These are phyloP conservation scores for Nicotiana knightiana DNA, from an alignment of 257 asterid genomes.

Conservation along the genomic window DNA sequence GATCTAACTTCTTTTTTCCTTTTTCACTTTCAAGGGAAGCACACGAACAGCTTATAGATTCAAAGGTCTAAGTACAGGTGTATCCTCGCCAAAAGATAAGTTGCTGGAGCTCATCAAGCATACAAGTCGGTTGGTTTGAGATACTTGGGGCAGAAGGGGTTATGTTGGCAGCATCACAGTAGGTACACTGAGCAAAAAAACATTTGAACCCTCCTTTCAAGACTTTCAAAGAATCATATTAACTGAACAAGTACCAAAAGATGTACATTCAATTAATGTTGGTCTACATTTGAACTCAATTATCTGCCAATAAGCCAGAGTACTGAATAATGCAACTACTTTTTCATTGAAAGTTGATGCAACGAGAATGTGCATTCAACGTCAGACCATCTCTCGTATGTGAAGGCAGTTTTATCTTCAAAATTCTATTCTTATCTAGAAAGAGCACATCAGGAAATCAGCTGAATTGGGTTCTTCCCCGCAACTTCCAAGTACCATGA, in stretches of 20 bases:
- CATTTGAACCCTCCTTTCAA: not conserved
- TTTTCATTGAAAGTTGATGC: constrained; percentile 16
- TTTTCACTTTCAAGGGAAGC: not conserved
- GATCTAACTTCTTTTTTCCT: not conserved
- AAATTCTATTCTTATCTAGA: not conserved
- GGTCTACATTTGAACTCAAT: no score
- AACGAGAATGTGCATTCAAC: constrained; percentile 34
- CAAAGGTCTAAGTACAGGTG: no score
- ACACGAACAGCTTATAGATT: not conserved
- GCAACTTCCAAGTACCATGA: constrained; percentile 91
- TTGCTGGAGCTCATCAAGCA: not conserved
- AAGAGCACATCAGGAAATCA: constrained; percentile 29
- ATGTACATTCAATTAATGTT: not conserved
- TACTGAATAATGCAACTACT: no score
- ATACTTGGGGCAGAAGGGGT: no score
- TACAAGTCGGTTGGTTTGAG: no score
- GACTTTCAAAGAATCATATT: not conserved
- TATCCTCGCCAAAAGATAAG: not conserved
- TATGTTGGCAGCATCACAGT: no score
- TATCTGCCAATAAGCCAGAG: no score
- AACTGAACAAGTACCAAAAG: not conserved
- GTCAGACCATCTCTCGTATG: constrained; percentile 23
- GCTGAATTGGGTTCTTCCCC: constrained; percentile 58
- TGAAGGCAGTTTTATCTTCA: constrained; percentile 9
- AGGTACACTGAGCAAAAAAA: not conserved